Evolutionary conservation across 805 yeast genomes (phyloP).

Genomic region (Candida odintsovae): DNA sequence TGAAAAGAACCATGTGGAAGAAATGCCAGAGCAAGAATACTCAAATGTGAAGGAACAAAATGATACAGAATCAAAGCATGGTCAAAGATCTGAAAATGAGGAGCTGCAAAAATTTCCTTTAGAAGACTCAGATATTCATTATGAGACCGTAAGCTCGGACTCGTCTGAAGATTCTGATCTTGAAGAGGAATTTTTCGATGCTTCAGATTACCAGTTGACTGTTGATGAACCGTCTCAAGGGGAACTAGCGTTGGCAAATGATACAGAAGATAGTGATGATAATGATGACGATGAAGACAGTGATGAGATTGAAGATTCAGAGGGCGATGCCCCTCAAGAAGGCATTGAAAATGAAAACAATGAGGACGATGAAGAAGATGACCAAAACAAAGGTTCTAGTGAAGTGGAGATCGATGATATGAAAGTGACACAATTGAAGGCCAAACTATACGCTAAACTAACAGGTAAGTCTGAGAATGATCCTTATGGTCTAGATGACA

Average conservation of each 20-base stretch:
- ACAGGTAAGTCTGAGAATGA: conserved; percentile 18
- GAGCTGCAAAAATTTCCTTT: too few relatives aligned
- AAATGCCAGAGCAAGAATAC: neutral
- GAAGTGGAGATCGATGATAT: conserved; percentile 1
- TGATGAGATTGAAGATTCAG: neutral
- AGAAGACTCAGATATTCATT: conserved; percentile 26
- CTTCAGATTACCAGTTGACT: neutral
- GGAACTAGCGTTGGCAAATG: too few relatives aligned
- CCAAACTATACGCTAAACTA: conserved; percentile 23
- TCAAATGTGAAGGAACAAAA: too few relatives aligned
- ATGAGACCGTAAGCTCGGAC: neutral
- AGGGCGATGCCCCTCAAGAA: neutral
- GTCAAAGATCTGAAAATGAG: too few relatives aligned
- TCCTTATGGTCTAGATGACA: conserved; percentile 31
- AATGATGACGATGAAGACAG: neutral
- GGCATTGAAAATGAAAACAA: neutral
- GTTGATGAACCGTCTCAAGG: neutral
- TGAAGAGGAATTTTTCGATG: conserved; percentile 8
- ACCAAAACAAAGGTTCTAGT: neutral
- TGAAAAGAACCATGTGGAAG: neutral
- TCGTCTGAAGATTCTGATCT: conserved; percentile 1
- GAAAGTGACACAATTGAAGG: neutral
- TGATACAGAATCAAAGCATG: neutral
- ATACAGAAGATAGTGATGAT: neutral
- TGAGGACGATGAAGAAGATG: neutral